Base-by-base conservation (phyloP, 2,329 filamentous ascomycete genomes). In the Aureobasidium mangrovei region DNA sequence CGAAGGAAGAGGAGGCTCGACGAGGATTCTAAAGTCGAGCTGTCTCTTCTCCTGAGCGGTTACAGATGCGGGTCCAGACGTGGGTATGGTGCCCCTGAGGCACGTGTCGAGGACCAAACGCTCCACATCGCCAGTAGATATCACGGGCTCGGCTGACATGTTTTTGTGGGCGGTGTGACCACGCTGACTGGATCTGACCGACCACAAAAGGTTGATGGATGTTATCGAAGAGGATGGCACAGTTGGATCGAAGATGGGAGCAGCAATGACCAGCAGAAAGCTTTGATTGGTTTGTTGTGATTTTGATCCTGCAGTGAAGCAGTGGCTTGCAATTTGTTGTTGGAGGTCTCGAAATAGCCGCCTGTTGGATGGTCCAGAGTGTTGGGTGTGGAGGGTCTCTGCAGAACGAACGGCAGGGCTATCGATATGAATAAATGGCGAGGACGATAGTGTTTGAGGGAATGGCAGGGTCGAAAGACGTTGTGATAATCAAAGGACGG, bases 401-500 rank as follows among this genome's bases (percentile, higher is more conserved):
- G 29, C 39, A 49, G 35, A 42, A 8, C 38, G 26, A 35, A 35
- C 31, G 47, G 47, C 45, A 51, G 38, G 38, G 42, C 29, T 29
- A n/a, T 51, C 18, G 29, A 51, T 51, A 49, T 49, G 46, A 27
- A 40, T 41, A 49, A 41, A 51, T 28, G 29, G 38, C 36, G 38
- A 28, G 3, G 40, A 40, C 26, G 32, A 35, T 7, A 32, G 31
- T 32, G 28, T 51, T 28, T 28, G 47, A 51, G 42, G 27, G 47
- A 51, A 51, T 53, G 49, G 33, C 49, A 44, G 38, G 47, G 47
- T 52, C 28, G 47, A 38, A 42, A 10, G 32, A 53, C 49, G 49
- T 53, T 53, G 38, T 53, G 24, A 38, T 38, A 51, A 51, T 51
- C 47, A 51, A 51, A 51, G 7, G 47, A 51, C 29, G 36, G 47